Conservation (phyloP, 2,329 filamentous ascomycete species). For the Metarhizium guizhouense region DNA sequence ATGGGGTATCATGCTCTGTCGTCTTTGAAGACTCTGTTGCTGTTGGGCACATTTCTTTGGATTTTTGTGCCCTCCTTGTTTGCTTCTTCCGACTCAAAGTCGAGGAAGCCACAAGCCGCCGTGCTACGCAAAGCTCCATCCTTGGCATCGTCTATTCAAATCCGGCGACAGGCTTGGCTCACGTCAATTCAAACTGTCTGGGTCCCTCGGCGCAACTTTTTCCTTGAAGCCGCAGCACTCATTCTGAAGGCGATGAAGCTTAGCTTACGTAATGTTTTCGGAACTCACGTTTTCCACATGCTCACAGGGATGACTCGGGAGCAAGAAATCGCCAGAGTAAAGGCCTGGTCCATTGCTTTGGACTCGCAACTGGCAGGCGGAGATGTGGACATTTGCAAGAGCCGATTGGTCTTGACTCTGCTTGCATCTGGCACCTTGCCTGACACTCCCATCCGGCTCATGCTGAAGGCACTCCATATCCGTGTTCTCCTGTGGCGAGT, state of each 20-base stretch:
- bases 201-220: slow-evolving; percentile 79
- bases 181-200: slow-evolving; percentile 89
- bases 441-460: slow-evolving; percentile 70
- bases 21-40: slow-evolving; percentile 42
- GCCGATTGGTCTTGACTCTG: slow-evolving; percentile 74
- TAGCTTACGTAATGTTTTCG: slow-evolving; percentile 68
- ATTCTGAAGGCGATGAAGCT: slow-evolving; percentile 75
- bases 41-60: slow-evolving; percentile 46
- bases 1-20: slow-evolving; percentile 46
- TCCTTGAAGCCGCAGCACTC: slow-evolving; percentile 76
- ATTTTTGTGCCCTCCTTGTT: slow-evolving; percentile 46
- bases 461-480: slow-evolving; percentile 87
- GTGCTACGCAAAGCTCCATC: slow-evolving; percentile 53
- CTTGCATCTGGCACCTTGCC: slow-evolving; percentile 83
- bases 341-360: slow-evolving; percentile 87
- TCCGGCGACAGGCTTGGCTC: slow-evolving; percentile 83
- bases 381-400: slow-evolving; percentile 82
- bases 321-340: slow-evolving; percentile 76
- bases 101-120: slow-evolving; percentile 38
- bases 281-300: slow-evolving; percentile 66
- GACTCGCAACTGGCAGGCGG: slow-evolving; percentile 89
- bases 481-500: slow-evolving; percentile 80
- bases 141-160: slow-evolving; percentile 71
- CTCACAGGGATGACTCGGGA: slow-evolving; percentile 75
- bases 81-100: slow-evolving; percentile 33